These are phyloP conservation scores for Mucor ambiguus DNA, from an alignment of 371 early-diverging fungal genomes.

Conservation along the genomic window DNA sequence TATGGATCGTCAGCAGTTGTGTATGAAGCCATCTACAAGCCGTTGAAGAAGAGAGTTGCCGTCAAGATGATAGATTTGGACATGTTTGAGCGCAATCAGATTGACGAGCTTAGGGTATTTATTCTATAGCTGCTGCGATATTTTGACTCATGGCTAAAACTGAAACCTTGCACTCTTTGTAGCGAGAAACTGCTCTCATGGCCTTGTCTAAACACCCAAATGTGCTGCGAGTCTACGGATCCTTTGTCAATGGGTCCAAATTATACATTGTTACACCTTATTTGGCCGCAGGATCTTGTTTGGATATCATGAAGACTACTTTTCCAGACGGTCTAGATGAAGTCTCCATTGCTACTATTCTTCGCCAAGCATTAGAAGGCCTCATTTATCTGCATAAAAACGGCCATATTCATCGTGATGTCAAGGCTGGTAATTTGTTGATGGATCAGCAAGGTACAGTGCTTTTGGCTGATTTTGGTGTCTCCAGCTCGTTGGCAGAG, in stretches of 20 bases:
- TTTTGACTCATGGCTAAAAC: not conserved
- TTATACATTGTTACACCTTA: slow-evolving; percentile 86
- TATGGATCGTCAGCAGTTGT: slow-evolving; percentile 91
- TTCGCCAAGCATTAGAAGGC: slow-evolving; percentile 83
- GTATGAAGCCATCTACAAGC: slow-evolving; percentile 79
- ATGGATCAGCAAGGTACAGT: slow-evolving; percentile 83
- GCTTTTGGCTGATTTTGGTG: slow-evolving; percentile 91
- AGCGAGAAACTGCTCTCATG: slow-evolving; percentile 90
- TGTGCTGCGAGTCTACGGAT: slow-evolving; percentile 79
- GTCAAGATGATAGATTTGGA: slow-evolving; percentile 92
- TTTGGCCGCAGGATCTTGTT: slow-evolving; percentile 81
- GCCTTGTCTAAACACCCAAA: slow-evolving; percentile 84
- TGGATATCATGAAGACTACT: slow-evolving; percentile 86
- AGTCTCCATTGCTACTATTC: slow-evolving; percentile 75
- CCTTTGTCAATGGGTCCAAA: slow-evolving; percentile 80
- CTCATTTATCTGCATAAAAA: slow-evolving; percentile 87
- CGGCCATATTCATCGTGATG: slow-evolving; percentile 90
- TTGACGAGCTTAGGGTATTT: slow-evolving; percentile 84
- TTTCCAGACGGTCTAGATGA: slow-evolving; percentile 86
- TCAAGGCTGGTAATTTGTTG: slow-evolving; percentile 87
- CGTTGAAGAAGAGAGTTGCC: slow-evolving; percentile 71
- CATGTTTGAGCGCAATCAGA: slow-evolving; percentile 92
- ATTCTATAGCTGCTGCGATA: not conserved
- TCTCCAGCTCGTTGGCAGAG: slow-evolving; percentile 76
- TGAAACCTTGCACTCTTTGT: not conserved